These are phyloP conservation scores for Symbiodinium pilosum DNA, from an alignment of 73 alveolate genomes.

Conservation along the genomic window DNA sequence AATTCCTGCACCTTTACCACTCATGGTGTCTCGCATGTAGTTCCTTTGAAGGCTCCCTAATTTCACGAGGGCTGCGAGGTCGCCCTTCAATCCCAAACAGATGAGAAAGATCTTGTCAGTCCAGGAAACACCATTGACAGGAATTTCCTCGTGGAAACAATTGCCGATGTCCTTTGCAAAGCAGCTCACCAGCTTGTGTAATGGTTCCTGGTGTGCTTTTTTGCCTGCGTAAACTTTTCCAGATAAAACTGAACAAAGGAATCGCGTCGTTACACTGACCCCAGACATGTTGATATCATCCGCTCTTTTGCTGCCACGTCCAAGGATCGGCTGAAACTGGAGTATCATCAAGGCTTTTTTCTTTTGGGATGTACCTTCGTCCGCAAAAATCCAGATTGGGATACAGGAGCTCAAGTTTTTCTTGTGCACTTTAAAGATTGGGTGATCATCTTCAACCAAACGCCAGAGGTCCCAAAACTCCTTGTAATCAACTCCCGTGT, in stretches of 20 bases:
- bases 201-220: neutral
- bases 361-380: conserved; percentile 20
- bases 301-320: neutral
- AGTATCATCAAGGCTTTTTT: neutral
- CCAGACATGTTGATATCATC: neutral
- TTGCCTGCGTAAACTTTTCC: neutral
- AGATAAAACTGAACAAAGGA: neutral
- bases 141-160: neutral
- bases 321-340: neutral
- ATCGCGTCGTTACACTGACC: neutral
- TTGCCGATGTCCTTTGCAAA: neutral
- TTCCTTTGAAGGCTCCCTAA: neutral
- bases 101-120: neutral
- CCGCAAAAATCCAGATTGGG: neutral
- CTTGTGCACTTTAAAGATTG: neutral
- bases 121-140: neutral
- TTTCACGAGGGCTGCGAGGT: conserved; percentile 15
- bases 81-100: neutral
- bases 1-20: neutral
- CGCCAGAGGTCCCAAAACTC: neutral
- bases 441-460: neutral
- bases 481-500: neutral
- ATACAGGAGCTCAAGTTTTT: neutral
- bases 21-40: neutral
- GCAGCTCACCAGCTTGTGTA: neutral